Conservation (phyloP, 257 asterid species). For the Solanum lignicaule region DNA sequence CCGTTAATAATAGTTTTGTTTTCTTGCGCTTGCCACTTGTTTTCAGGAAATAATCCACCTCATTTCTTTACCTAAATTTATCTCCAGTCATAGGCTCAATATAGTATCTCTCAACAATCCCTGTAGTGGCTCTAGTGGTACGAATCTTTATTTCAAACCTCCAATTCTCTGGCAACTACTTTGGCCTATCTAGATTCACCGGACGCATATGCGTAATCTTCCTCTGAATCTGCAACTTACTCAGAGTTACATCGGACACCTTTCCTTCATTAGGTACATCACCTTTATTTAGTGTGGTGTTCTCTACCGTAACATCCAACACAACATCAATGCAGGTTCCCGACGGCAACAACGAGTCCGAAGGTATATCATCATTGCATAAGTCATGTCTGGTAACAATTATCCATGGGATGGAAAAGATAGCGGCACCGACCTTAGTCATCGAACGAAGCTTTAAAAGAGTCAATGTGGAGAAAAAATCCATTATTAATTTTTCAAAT, state of each 20-base stretch:
- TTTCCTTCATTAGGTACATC: neutral
- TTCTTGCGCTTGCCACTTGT: neutral
- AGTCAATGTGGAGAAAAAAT: neutral
- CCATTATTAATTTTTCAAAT: neutral
- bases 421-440: rapidly evolving
- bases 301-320: neutral
- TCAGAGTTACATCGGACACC: neutral
- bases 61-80: too few species aligned
- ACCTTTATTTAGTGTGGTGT: neutral
- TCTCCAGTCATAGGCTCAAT: rapidly evolving
- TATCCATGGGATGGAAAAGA: neutral
- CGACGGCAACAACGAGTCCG: neutral
- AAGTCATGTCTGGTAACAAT: neutral
- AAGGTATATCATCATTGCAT: neutral
- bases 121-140: neutral
- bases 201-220: neutral
- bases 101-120: neutral
- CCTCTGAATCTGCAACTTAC: neutral
- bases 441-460: neutral
- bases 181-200: neutral
- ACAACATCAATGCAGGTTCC: neutral
- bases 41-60: neutral
- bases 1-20: too few species aligned
- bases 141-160: neutral
- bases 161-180: neutral